Evolutionary conservation across 2,329 filamentous ascomycete genomes (phyloP).

Genomic region (Aspergillus hiratsukae): DNA sequence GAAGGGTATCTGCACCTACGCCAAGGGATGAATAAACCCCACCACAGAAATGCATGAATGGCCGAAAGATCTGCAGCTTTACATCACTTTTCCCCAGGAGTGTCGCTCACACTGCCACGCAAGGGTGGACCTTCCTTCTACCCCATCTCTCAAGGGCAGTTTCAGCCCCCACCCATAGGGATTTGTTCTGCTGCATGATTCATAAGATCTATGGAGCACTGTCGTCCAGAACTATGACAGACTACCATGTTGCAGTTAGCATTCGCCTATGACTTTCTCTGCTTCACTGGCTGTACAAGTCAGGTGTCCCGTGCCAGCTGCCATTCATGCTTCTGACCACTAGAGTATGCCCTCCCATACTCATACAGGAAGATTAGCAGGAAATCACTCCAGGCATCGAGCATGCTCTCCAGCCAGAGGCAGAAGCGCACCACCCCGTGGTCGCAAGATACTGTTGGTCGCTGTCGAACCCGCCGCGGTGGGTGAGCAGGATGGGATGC

Average conservation of each 20-base stretch:
- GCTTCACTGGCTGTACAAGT: background rate
- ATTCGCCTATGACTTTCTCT: background rate
- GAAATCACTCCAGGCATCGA: constrained; percentile 54
- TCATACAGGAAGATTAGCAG: background rate
- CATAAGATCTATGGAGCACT: background rate
- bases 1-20: too few relatives aligned
- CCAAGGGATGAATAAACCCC: too few relatives aligned
- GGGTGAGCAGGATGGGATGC: constrained; percentile 61
- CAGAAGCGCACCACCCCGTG: constrained; percentile 52
- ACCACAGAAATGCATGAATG: too few relatives aligned
- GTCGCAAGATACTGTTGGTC: constrained; percentile 20
- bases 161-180: background rate
- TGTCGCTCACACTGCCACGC: background rate
- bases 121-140: background rate
- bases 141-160: background rate
- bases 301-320: background rate
- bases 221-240: background rate
- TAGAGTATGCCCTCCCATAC: background rate
- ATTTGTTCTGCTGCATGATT: background rate
- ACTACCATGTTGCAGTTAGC: background rate
- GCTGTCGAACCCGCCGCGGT: too few relatives aligned
- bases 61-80: background rate
- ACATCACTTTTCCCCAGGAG: background rate
- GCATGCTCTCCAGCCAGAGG: constrained; percentile 56
- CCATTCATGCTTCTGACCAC: background rate